phyloP scores from a whole-genome alignment of 768 basidiomycete genomes.

The Serpula lacrymans region DNA sequence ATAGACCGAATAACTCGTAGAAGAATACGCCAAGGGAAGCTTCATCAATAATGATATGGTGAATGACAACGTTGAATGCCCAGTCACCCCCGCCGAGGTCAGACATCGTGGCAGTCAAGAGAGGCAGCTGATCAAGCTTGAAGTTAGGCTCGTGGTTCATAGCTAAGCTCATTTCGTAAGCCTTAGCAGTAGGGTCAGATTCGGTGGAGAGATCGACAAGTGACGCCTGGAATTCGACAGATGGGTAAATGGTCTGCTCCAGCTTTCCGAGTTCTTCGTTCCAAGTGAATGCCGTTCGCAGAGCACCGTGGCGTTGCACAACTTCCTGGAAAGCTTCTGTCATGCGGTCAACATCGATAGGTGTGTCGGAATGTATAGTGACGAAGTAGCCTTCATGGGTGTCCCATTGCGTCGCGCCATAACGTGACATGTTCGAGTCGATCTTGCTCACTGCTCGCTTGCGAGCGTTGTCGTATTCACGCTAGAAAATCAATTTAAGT shows the following conservation, averaged over 20 bases:
- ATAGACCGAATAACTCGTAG: slow-evolving; percentile 25
- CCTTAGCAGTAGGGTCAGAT: slow-evolving; percentile 18
- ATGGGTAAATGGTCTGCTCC: slow-evolving; percentile 25
- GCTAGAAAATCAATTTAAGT: slow-evolving; percentile 6
- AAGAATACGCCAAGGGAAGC: slow-evolving; percentile 27
- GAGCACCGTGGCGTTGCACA: slow-evolving; percentile 25
- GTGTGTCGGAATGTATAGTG: slow-evolving; percentile 15
- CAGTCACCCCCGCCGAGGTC: slow-evolving; percentile 17
- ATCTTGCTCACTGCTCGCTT: slow-evolving; percentile 25
- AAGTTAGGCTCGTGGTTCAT: slow-evolving; percentile 18
- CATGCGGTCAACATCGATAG: slow-evolving; percentile 27
- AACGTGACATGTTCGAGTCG: slow-evolving; percentile 28
- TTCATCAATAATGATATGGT: slow-evolving; percentile 29
- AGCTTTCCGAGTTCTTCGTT: slow-evolving; percentile 27
- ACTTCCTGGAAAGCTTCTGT: slow-evolving; percentile 21
- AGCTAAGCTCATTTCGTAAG: slow-evolving; percentile 26
- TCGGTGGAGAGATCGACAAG: slow-evolving; percentile 25
- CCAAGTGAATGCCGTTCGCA: slow-evolving; percentile 27
- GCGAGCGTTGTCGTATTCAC: slow-evolving; percentile 25
- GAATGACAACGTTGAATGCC: slow-evolving; percentile 27
- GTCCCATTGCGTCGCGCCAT: slow-evolving; percentile 32
- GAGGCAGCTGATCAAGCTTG: slow-evolving; percentile 22
- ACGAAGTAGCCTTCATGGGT: slow-evolving; percentile 25
- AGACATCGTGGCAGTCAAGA: slow-evolving; percentile 25
- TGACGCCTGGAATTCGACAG: slow-evolving; percentile 18